Evolutionary conservation across 2,329 filamentous ascomycete genomes (phyloP).

Genomic region (Akanthomyces muscarius): DNA sequence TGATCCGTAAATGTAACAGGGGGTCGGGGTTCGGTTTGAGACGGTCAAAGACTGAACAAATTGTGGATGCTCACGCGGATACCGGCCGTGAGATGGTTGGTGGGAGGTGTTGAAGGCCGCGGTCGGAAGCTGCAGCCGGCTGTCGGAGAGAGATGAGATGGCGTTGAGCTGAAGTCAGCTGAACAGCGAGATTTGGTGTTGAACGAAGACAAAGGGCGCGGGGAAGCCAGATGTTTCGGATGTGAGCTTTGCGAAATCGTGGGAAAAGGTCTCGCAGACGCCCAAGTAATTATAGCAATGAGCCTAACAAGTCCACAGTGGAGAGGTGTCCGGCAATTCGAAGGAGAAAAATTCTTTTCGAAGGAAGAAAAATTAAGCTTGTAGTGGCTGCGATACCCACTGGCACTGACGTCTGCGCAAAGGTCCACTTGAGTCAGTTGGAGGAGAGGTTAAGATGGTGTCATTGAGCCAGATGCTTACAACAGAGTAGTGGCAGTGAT

Average conservation of each 20-base stretch:
- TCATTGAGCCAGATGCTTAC: constrained; percentile 17
- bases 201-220: neutral
- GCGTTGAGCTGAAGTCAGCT: constrained; percentile 9
- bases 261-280: neutral
- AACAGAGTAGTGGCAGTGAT: neutral
- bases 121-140: constrained; percentile 7
- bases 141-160: constrained; percentile 12
- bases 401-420: neutral
- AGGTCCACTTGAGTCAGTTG: constrained; percentile 14
- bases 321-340: neutral
- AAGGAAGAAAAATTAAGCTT: constrained; percentile 8
- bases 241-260: neutral
- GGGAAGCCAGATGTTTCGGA: neutral
- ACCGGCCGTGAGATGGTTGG: constrained; percentile 13
- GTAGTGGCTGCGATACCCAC: constrained; percentile 8
- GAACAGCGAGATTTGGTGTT: neutral
- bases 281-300: neutral
- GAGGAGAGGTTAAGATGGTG: constrained; percentile 19
- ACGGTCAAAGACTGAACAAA: constrained; percentile 8
- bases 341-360: constrained; percentile 3
- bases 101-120: neutral
- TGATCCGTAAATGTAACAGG: constrained; percentile 11
- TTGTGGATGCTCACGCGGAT: constrained; percentile 16
- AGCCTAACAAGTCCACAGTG: constrained; percentile 3
- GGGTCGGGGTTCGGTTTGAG: constrained; percentile 11